A percentile compares a stretch with the other conserved stretches of the same genome.
Conservation (phyloP, 2,329 filamentous ascomycete genomes). For the Claviceps maximensis region DNA sequence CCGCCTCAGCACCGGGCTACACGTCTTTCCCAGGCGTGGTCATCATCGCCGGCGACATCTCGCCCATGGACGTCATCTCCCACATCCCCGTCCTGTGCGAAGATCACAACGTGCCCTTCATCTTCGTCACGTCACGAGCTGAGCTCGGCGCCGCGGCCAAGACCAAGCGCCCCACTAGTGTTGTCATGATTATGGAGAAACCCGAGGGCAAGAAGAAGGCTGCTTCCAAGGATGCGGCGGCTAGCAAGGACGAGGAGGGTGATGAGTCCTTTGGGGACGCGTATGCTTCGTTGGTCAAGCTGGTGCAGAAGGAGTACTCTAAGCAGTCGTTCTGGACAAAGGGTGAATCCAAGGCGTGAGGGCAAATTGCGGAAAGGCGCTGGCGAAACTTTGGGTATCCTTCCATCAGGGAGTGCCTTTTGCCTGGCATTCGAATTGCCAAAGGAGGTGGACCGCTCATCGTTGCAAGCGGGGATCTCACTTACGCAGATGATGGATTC, state of each 20-base stretch:
- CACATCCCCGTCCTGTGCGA: conserved; percentile 97
- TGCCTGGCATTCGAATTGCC: background rate
- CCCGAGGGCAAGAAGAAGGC: conserved; percentile 30
- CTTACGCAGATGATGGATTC: background rate
- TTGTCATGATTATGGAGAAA: conserved; percentile 73
- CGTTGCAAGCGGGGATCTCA: too few relatives aligned
- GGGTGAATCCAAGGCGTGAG: conserved; percentile 20
- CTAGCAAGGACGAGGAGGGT: conserved; percentile 30
- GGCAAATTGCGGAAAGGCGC: background rate
- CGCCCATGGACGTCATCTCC: conserved; percentile 95
- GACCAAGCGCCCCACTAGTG: conserved; percentile 92
- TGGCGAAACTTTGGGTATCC: background rate
- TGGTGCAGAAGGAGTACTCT: conserved; percentile 50
- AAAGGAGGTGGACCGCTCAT: too few relatives aligned
- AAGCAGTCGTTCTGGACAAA: conserved; percentile 41
- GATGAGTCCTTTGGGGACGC: conserved; percentile 49
- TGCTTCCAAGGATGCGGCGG: conserved; percentile 25
- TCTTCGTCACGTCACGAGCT: conserved; percentile 84
- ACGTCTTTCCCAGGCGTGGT: conserved; percentile 60
- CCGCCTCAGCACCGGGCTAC: conserved; percentile 51
- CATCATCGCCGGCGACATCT: conserved; percentile 93
- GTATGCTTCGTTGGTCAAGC: conserved; percentile 52
- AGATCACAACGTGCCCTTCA: conserved; percentile 92
- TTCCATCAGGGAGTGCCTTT: too few relatives aligned
- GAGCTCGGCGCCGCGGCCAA: conserved; percentile 87